phyloP scores from a whole-genome alignment of 495 filamentous ascomycete genomes.

The Penicillium mononematosum region DNA sequence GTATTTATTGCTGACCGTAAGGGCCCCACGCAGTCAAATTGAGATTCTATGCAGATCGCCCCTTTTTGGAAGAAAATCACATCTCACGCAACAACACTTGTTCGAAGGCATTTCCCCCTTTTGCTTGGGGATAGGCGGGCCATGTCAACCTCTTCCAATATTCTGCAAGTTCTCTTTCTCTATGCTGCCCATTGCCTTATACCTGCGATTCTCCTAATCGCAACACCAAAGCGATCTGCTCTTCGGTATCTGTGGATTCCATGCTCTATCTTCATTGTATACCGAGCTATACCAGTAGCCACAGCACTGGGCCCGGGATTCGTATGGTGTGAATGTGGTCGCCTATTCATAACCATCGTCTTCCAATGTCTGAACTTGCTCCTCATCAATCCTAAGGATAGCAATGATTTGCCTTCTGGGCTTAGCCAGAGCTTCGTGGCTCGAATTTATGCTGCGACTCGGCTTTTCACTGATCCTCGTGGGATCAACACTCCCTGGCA shows the following conservation, averaged over 20 bases:
- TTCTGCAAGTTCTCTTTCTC: conserved; percentile 12
- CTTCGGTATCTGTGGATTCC: conserved; percentile 21
- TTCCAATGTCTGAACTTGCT: conserved; percentile 22
- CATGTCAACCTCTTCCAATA: conserved; percentile 8
- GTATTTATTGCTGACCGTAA: background rate
- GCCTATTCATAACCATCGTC: conserved; percentile 18
- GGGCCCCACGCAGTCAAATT: background rate
- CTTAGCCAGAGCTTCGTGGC: background rate
- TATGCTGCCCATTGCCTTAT: conserved; percentile 16
- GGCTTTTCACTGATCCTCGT: conserved; percentile 20
- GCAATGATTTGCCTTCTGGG: conserved; percentile 11
- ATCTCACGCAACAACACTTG: background rate
- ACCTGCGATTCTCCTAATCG: conserved; percentile 15
- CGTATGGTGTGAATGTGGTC: conserved; percentile 24
- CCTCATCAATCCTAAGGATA: conserved; percentile 21
- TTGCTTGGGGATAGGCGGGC: background rate
- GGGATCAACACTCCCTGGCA: conserved; percentile 26
- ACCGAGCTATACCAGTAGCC: conserved; percentile 14
- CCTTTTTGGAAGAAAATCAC: background rate
- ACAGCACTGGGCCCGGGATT: conserved; percentile 18
- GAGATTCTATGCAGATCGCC: background rate
- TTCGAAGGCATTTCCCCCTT: background rate
- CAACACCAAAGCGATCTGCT: conserved; percentile 20
- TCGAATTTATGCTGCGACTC: conserved; percentile 10
- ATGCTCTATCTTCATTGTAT: conserved; percentile 12